Conservation (phyloP, 2,329 filamentous ascomycete genomes). For the Penicillium expansum region DNA sequence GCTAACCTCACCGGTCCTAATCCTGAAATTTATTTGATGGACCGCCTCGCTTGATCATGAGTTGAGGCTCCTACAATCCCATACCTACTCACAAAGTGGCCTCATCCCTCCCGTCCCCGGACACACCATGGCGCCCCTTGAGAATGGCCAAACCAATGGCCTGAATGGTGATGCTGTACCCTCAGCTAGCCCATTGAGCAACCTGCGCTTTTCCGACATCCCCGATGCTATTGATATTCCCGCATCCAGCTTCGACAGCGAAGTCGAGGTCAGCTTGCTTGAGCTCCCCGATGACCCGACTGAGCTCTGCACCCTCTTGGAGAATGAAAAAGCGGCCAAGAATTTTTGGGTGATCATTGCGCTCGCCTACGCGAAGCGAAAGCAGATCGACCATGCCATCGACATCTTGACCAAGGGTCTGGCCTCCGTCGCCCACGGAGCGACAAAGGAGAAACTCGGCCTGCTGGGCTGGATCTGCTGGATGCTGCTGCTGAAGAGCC, state of each 20-base stretch:
- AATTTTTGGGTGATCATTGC: slow-evolving; percentile 98
- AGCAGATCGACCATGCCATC: slow-evolving; percentile 80
- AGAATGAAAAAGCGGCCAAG: slow-evolving; percentile 88
- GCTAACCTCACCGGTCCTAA: slow-evolving; percentile 9
- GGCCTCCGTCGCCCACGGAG: slow-evolving; percentile 65
- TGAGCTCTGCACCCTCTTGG: slow-evolving; percentile 89
- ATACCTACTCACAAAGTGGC: slow-evolving; percentile 11
- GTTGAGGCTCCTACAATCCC: slow-evolving; percentile 23
- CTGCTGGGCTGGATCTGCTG: slow-evolving; percentile 83
- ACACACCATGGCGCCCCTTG: slow-evolving; percentile 50
- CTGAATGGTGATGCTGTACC: slow-evolving; percentile 45
- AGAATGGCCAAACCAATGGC: slow-evolving; percentile 54
- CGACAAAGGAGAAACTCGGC: slow-evolving; percentile 77
- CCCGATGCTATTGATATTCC: slow-evolving; percentile 64
- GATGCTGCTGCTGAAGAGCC: slow-evolving; percentile 86
- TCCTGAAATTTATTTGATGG: slow-evolving; percentile 13
- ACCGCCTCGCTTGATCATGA: slow-evolving; percentile 28
- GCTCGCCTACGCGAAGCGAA: slow-evolving; percentile 92
- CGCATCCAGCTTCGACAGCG: slow-evolving; percentile 59
- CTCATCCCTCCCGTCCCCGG: slow-evolving; percentile 13
- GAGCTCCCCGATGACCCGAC: slow-evolving; percentile 90
- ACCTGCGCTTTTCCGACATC: slow-evolving; percentile 59
- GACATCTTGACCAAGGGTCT: slow-evolving; percentile 71
- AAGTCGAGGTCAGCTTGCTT: slow-evolving; percentile 89
- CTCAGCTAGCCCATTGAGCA: slow-evolving; percentile 33